These are phyloP conservation scores for Simmondsia chinensis DNA, from an alignment of 148 eudicot species.

Conservation along the genomic window DNA sequence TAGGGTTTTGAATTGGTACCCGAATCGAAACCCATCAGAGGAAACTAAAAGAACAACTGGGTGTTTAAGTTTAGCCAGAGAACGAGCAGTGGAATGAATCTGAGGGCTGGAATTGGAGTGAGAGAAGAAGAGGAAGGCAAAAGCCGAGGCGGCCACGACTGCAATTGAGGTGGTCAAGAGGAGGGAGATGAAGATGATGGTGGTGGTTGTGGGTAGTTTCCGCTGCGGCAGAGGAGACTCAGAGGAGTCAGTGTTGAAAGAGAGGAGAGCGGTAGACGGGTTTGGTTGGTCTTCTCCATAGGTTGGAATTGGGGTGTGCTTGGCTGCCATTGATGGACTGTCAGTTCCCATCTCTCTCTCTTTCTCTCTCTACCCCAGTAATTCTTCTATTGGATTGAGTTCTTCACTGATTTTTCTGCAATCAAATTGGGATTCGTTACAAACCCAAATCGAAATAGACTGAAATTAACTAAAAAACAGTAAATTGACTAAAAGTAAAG, in stretches of 20 bases:
- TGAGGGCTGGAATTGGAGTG: conserved; percentile 9
- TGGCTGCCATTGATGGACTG: neutral
- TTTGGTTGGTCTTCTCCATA: conserved; percentile 26
- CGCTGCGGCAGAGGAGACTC: neutral
- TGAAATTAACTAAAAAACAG: too few species aligned
- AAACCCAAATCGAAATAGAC: too few species aligned
- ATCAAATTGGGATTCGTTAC: too few species aligned
- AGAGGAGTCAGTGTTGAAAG: conserved; percentile 26
- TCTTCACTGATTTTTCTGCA: too few species aligned
- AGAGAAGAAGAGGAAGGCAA: conserved; percentile 26
- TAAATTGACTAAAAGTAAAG: too few species aligned
- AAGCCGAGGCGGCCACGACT: conserved; percentile 15
- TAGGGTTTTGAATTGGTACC: conserved; percentile 67
- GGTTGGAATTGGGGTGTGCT: conserved; percentile 12
- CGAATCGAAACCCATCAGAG: conserved; percentile 87
- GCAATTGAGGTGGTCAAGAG: conserved; percentile 24
- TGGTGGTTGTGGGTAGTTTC: conserved; percentile 9
- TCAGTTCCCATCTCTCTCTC: conserved; percentile 29
- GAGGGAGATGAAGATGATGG: conserved; percentile 24
- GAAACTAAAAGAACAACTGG: conserved; percentile 61
- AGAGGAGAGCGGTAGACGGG: conserved; percentile 29
- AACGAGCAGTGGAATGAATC: conserved; percentile 13
- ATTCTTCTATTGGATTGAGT: too few species aligned
- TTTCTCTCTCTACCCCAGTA: too few species aligned
- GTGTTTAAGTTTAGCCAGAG: conserved; percentile 36